Base-by-base conservation (phyloP, 306 rosid genomes). In the Acacia melanoxylon region DNA sequence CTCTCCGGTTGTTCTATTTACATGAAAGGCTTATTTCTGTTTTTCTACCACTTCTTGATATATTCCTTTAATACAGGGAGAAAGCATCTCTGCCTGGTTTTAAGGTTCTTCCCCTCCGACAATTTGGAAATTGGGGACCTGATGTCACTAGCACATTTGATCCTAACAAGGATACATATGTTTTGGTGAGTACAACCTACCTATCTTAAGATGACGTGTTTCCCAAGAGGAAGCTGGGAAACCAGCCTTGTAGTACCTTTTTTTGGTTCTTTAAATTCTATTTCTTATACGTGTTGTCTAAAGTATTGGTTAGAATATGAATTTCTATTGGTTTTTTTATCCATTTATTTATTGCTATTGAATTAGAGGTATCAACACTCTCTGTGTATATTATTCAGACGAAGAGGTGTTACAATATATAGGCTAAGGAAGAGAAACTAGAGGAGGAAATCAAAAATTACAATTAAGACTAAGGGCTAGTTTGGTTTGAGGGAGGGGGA, bases 71-170 rank as follows among this genome's bases (percentile, higher is more conserved):
- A 71, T 54, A 71, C 98, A 95, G 99, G 89, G 88, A 81, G 27
- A 87, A 81, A 86, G 99, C 98, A 78, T 89, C 93, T 88, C 86
- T 95, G 91, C 92, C 92, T 68, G 94, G 92, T 74, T 95, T 95
- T 82, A 81, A 90, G 66, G 94, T 93, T 86, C 91, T 95, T 41
- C 98, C 99, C 78, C 98, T 95, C 46, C 89, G 79, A 37, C 95
- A 95, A 86, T 93, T 95, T 84, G 99, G 97, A 88, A 85, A 58
- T 76, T 95, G 98, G 99, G 99, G 95, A 29, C 99, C 98, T 75
- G 98, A 90, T 80, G 85, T 95, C 78, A 78, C 86, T 68, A 77
- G 87, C 56, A 91, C 88, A 73, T 86, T 93, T 42, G 92, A 95
- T 83, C 92, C 93, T 77, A 80, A 90, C 69, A 94, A 91, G 88